Base-by-base conservation (phyloP, 768 basidiomycete species). In the Chalciporus piperatus region DNA sequence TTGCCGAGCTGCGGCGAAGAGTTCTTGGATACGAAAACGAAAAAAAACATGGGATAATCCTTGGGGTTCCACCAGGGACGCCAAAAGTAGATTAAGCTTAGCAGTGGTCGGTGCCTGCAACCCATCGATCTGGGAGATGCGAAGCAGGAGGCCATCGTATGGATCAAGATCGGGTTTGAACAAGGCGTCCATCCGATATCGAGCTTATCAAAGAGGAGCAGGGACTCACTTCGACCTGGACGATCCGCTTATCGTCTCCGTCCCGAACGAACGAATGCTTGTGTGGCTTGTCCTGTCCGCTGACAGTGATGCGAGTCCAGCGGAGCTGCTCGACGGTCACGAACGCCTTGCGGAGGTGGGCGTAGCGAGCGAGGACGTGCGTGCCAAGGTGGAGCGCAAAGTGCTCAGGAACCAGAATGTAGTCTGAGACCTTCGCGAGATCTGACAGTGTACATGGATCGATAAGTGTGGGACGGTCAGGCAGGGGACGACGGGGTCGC, bases 371-470 rank as follows among this genome's bases (percentile, higher is more conserved):
- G 22, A 94, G 83, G 38, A 97, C 74, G 71, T 93, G 87, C 0
- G 86, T 81, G 1, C 81, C 94, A 10, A 98, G 75, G 59, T 98
- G 92, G 9, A 96, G 74, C 0, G 89, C 95, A 62, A 98, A 98
- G 45, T 81, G 77, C 61, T 94, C 91, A 0, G 93, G 85, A 39
- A 77, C 75, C 41, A 97, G 81, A 51, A 97, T 80, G 61, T 97
- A 79, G 4, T 93, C 92, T 0, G 94, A 96, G 12, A 83, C 79
- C 70, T 98, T 98, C 23, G 95, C 92, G 17, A 95, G 72, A 58
- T 88, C 89, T 90, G 49, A 37, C 16, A n/a, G 17, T 32, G 17
- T 33, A 5, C 16, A 22, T 44, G 3, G 13, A 25, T 3, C 4
- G 3, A 17, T 22, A 11, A 12, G 30, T n/a, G n/a, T 14, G 11